Percentiles rank a stretch among this genome's conserved stretches.
Conservation (phyloP, 306 rosid species). For the Begonia masoniana region DNA sequence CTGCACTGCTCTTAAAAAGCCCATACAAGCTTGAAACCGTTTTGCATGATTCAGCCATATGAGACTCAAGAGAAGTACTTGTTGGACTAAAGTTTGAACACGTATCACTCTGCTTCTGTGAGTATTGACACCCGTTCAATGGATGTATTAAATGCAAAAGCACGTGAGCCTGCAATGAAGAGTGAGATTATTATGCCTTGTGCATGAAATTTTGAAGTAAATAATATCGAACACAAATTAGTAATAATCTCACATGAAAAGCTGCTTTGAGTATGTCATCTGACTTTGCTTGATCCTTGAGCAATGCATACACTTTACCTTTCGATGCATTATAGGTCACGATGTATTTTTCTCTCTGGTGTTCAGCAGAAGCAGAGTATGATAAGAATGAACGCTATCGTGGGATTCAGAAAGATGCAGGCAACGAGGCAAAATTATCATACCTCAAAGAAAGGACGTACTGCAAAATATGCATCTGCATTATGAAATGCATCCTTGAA, state of each 20-base stretch:
- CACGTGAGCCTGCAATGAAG: slow-evolving; percentile 70
- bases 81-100: slow-evolving; percentile 20
- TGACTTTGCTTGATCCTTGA: slow-evolving; percentile 87
- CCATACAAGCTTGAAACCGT: slow-evolving; percentile 58
- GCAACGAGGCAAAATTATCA: neutral
- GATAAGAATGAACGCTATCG: no score
- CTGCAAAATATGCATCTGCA: slow-evolving; percentile 61
- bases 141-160: slow-evolving; percentile 64
- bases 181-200: slow-evolving; percentile 8
- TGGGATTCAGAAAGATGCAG: no score
- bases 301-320: slow-evolving; percentile 79
- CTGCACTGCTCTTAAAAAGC: slow-evolving; percentile 65
- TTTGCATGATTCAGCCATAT: slow-evolving; percentile 65
- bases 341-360: slow-evolving; percentile 74
- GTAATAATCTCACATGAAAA: slow-evolving; percentile 66
- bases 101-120: slow-evolving; percentile 24
- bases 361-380: no score
- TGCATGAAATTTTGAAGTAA: slow-evolving; percentile 6
- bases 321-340: slow-evolving; percentile 77
- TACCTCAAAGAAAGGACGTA: slow-evolving; percentile 84
- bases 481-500: slow-evolving; percentile 94
- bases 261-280: slow-evolving; percentile 96
- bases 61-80: slow-evolving; percentile 46
- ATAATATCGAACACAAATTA: neutral
- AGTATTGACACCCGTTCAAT: slow-evolving; percentile 19